Percentiles rank a stretch among this genome's conserved stretches.
Conservation (phyloP, 2,329 filamentous ascomycete species). For the Ophiostoma triangulosporum region DNA sequence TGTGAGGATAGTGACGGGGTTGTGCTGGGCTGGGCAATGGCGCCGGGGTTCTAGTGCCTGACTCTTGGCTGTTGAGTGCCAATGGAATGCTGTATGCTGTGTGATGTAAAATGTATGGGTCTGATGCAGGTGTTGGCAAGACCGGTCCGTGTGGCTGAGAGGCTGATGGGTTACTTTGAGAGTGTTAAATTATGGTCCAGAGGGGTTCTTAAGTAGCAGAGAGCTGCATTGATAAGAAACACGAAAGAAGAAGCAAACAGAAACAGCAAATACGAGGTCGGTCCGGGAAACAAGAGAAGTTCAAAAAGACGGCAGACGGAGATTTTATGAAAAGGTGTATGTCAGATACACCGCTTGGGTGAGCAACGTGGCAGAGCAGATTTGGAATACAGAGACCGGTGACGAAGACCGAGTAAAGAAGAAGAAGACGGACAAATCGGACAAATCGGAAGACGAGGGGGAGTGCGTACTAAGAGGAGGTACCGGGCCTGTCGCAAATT, state of each 20-base stretch:
- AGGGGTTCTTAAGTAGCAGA: no score
- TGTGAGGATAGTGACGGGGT: neutral
- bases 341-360: neutral
- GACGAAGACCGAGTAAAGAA: neutral
- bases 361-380: neutral
- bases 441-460: neutral
- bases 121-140: no score
- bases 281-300: neutral
- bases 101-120: no score
- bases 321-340: neutral
- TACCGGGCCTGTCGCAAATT: constrained; percentile 12
- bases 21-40: no score
- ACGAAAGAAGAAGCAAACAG: neutral
- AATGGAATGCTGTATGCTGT: no score
- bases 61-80: no score
- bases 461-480: neutral
- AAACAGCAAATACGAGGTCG: neutral
- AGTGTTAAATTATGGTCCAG: no score
- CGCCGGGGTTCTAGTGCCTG: no score
- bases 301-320: neutral
- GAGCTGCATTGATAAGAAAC: no score
- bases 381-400: constrained; percentile 9
- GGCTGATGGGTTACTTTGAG: no score
- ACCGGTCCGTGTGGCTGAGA: no score
- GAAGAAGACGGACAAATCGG: constrained; percentile 4